These are phyloP conservation scores for Solanum megistacrolobum DNA, from an alignment of 257 asterid species.

Conservation along the genomic window DNA sequence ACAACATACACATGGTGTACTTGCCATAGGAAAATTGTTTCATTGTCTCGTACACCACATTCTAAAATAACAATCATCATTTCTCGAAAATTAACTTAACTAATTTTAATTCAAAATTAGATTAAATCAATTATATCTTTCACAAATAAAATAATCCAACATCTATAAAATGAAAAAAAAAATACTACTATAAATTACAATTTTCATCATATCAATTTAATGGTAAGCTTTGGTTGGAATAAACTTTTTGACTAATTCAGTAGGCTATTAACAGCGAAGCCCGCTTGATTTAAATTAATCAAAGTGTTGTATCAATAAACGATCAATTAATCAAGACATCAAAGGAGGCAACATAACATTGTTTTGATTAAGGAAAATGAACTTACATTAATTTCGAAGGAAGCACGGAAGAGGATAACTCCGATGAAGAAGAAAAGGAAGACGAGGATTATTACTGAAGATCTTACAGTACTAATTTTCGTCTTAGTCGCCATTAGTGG, in stretches of 20 bases:
- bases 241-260: too few species aligned
- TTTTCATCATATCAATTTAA: background rate
- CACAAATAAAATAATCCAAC: background rate
- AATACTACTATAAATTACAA: background rate
- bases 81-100: background rate
- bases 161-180: background rate
- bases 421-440: slow-evolving; percentile 38
- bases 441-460: slow-evolving; percentile 30
- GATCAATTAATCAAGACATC: background rate
- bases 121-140: background rate
- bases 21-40: background rate
- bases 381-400: slow-evolving; percentile 37
- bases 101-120: background rate
- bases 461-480: slow-evolving; percentile 11
- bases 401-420: slow-evolving; percentile 51
- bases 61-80: background rate
- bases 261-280: fast-evolving
- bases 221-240: background rate
- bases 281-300: background rate
- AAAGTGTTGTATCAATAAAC: background rate
- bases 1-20: background rate
- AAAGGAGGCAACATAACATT: too few species aligned
- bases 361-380: background rate
- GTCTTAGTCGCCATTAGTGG: slow-evolving; percentile 15
- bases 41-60: background rate